These are phyloP conservation scores for Pseudisothecium myosuroides DNA, from an alignment of 225 moss, liverwort and hornwort genomes.

Conservation along the genomic window DNA sequence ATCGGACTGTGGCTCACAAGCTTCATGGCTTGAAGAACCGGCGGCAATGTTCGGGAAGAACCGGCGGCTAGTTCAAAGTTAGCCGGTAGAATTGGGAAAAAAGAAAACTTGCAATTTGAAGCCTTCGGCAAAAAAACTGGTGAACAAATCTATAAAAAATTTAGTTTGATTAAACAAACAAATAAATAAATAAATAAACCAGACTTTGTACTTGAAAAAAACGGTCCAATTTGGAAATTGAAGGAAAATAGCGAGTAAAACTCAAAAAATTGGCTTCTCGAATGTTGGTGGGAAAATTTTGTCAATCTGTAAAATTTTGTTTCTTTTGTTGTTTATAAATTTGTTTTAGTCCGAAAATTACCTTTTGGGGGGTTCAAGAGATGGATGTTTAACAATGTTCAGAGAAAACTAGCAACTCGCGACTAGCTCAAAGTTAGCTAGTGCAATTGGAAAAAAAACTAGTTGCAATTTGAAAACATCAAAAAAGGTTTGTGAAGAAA, in stretches of 20 bases:
- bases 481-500: accelerated
- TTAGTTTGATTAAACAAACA: too few relatives aligned
- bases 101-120: too few relatives aligned
- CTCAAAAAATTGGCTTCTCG: too few relatives aligned
- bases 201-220: too few relatives aligned
- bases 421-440: not conserved
- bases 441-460: not conserved
- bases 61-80: too few relatives aligned
- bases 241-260: too few relatives aligned
- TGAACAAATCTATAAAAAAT: too few relatives aligned
- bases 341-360: not conserved
- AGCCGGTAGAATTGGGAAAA: too few relatives aligned
- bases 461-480: not conserved
- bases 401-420: accelerated
- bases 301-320: not conserved
- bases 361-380: not conserved
- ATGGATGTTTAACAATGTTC: not conserved
- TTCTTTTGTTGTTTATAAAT: not conserved
- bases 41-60: not conserved
- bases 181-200: too few relatives aligned
- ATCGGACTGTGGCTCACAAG: not conserved
- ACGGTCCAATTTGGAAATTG: too few relatives aligned
- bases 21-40: not conserved
- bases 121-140: too few relatives aligned
- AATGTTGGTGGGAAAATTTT: too few relatives aligned